Conservation (phyloP, 23 red algal genomes). For the Gracilaria gracilis region DNA sequence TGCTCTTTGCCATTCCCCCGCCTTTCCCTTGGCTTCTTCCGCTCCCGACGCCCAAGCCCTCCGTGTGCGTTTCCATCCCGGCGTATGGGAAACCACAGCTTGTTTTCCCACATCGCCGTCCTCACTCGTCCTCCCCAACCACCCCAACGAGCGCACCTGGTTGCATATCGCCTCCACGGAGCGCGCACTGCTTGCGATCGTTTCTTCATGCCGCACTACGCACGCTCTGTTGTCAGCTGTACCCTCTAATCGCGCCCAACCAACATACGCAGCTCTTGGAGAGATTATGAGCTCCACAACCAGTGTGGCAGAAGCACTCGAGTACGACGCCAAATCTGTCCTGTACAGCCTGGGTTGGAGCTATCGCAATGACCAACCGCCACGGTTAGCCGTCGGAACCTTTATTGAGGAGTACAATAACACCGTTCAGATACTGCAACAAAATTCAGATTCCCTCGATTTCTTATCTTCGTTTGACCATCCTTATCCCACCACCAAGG, state of each 20-base stretch:
- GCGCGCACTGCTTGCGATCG: not conserved
- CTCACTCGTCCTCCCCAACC: not conserved
- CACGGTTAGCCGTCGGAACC: slow-evolving; percentile 59
- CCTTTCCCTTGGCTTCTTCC: no score
- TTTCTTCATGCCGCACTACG: slow-evolving; percentile 18
- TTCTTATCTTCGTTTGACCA: slow-evolving; percentile 73
- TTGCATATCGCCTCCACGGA: not conserved
- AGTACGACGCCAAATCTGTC: slow-evolving; percentile 56
- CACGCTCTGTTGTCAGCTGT: not conserved
- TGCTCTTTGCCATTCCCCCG: no score
- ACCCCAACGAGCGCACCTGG: not conserved
- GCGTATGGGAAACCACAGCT: not conserved
- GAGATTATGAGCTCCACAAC: slow-evolving; percentile 51
- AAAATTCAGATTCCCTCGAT: slow-evolving; percentile 51
- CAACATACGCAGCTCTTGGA: not conserved
- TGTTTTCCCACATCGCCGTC: not conserved
- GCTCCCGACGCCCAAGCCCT: not conserved
- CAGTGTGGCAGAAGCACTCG: slow-evolving; percentile 27
- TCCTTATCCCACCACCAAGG: slow-evolving; percentile 87
- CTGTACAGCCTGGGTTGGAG: slow-evolving; percentile 68
- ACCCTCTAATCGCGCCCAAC: not conserved
- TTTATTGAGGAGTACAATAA: slow-evolving; percentile 83
- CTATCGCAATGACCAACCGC: slow-evolving; percentile 41
- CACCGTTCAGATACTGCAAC: slow-evolving; percentile 64
- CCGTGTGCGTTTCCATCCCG: not conserved